phyloP scores from a whole-genome alignment of 2,329 filamentous ascomycete genomes.

The Pseudocercospora musae region DNA sequence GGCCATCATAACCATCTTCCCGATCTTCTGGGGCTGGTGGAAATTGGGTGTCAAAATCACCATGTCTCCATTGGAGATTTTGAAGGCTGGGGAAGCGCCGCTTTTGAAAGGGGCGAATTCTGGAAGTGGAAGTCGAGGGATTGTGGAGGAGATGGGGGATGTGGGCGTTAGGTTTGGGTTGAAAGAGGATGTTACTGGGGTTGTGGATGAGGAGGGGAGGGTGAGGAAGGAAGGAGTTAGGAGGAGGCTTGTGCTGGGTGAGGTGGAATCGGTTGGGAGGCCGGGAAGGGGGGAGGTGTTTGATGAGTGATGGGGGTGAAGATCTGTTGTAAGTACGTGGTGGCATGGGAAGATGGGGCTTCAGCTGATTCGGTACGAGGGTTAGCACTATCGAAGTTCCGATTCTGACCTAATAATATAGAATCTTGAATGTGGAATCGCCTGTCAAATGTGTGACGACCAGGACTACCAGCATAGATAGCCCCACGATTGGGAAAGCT shows the following conservation, averaged over 20 bases:
- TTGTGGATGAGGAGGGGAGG: background rate
- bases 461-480: no score
- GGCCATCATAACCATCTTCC: slow-evolving; percentile 9
- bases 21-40: slow-evolving; percentile 19
- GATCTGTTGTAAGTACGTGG: no score
- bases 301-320: no score
- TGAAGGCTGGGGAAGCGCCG: background rate
- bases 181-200: background rate
- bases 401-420: no score
- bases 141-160: background rate
- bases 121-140: background rate
- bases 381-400: no score
- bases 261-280: background rate
- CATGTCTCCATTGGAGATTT: background rate
- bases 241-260: background rate
- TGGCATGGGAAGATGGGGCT: no score
- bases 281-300: background rate
- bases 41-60: background rate
- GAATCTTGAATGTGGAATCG: no score
- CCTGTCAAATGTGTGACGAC: no score
- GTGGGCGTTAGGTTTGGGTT: background rate
- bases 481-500: no score
- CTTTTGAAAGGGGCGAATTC: background rate
- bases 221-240: background rate
- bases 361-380: no score